Evolutionary conservation across 257 asterid species (phyloP), one percentile per base, ranked within the genome.

Genomic region (Prunella vulgaris): DNA sequence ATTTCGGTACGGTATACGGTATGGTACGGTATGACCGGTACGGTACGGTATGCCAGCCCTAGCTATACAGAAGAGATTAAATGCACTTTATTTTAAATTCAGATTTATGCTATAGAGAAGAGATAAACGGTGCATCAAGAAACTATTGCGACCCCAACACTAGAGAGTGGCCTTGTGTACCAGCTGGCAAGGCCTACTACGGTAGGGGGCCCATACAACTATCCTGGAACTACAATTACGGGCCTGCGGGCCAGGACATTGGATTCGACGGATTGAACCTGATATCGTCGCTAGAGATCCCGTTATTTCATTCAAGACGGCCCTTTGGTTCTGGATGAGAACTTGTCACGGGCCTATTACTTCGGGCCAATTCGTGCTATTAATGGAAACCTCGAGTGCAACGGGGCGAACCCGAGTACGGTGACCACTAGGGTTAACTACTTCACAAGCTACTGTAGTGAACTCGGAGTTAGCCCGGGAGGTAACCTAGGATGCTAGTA

Each of bases 221-320:
- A 20, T 72, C 84, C 0, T 84, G 89, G 89, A 84, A 84, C 74
- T 84, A 37, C 81, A 84, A 85, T 74, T 85, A 85, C 35, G 88
- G 88, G 0, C 68, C 83, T 0, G 86, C 90, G 0, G 88, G 88
- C 6, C 44, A 71, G 14, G 71, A 65, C 46, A 76, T 83, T 1
- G 82, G 84, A 0, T 84, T 84, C 37, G 75, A 84, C 3, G 87
- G 87, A 0, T 32, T 84, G 37, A 70, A 54, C 86, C 86, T 0
- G 85, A 75, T 7, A 79, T 70, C 1, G 79, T 84, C 4, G 86
- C 77, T 12, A 54, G 21, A 4, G 63, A 84, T 59, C 63, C 42
- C 0, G 77, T 80, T 10, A 59, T 82, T 2, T 75, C 87, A 0
- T 77, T 82, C 69, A 77, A 74, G 51, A 80, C 82, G n/a, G 60